Base-by-base conservation (phyloP, 441 rosid genomes). In the Populus hybrid region DNA sequence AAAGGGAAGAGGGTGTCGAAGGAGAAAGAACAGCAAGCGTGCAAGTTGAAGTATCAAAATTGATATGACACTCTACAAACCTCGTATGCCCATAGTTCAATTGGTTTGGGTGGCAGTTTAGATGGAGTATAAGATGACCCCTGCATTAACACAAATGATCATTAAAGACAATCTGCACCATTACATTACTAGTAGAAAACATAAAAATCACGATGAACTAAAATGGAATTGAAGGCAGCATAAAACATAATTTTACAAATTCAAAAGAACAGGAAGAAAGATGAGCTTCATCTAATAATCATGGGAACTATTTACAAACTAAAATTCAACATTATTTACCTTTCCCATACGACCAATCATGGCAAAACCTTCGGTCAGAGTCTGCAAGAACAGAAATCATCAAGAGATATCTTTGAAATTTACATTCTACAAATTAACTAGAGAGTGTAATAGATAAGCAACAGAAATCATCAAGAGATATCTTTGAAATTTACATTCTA, bases 61-160 rank as follows among this genome's bases (percentile, higher is more conserved):
- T 20, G 20, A 28, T 46, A 23, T 35, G 35, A 66, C 50, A 65
- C n/a, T 46, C 38, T 34, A 77, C 76, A 72, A 61, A 92, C 99
- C 92, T 95, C 97, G n/a, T 90, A 92, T 28, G 97, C 89, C 98
- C 99, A 95, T 79, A 93, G 23, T 82, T 88, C 97, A 38, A 95
- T 92, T 42, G 95, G 96, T 84, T 89, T 88, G 40, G 97, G 97
- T 72, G 98, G 99, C 79, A 90, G 80, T 85, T 86, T 92, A 57
- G 99, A 88, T 28, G 92, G 92, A 69, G 84, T 85, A 79, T 95
- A 93, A 61, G 86, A 85, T 70, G 87, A 80, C 46, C 98, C 97
- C 99, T 95, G 90, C 81, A 81, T 69, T 65, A 73, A 75, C 32
- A 38, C 79, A 46, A 81, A 42, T 77, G 24, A 78, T 4, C 9